These are phyloP conservation scores for Pyrrhoderma noxium DNA, from an alignment of 1,284 basidiomycete species.

Conservation along the genomic window DNA sequence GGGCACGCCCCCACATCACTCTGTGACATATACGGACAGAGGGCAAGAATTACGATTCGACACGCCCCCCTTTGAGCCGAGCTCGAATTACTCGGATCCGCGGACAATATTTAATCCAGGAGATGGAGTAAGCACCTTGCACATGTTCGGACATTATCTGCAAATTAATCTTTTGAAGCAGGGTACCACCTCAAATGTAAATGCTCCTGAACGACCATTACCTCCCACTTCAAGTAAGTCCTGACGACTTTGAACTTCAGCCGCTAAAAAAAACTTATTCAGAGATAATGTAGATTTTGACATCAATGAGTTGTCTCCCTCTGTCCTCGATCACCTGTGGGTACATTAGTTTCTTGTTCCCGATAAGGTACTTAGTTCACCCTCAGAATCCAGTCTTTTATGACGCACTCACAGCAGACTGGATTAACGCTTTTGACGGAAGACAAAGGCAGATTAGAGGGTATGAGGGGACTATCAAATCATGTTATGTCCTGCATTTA, in stretches of 20 bases:
- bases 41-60: too few species aligned
- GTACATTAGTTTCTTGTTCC: neutral
- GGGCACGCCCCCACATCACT: too few species aligned
- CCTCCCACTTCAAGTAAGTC: neutral
- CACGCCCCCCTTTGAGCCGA: too few species aligned
- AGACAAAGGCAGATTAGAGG: too few species aligned
- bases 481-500: conserved; percentile 1
- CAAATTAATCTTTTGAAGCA: neutral
- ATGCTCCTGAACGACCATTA: neutral
- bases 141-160: neutral
- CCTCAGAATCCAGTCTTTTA: conserved; percentile 7
- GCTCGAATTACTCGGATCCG: too few species aligned
- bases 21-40: too few species aligned
- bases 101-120: too few species aligned
- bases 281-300: neutral
- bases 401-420: conserved; percentile 14
- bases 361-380: neutral
- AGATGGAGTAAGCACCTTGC: too few species aligned
- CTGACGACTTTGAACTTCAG: too few species aligned
- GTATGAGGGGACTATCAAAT: neutral
- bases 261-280: neutral
- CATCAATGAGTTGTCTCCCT: neutral
- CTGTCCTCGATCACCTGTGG: conserved; percentile 9
- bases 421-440: conserved; percentile 5
- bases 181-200: too few species aligned